A percentile compares a stretch with the other conserved stretches of the same genome.
Evolutionary conservation across 2,329 filamentous ascomycete species (phyloP).

Genomic region (Colletotrichum horii): DNA sequence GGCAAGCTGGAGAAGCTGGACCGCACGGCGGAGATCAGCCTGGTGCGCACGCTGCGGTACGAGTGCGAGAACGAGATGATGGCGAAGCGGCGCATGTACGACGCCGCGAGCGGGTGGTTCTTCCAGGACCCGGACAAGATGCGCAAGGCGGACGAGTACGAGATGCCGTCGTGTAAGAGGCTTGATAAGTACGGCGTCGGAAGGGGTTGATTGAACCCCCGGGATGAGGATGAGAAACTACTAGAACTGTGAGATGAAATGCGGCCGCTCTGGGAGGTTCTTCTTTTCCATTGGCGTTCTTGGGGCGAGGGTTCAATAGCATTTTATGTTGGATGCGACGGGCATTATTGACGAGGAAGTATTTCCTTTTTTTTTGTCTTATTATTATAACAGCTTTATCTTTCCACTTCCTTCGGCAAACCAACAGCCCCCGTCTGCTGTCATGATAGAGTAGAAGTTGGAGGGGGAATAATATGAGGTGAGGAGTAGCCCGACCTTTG

Average conservation of each 20-base stretch:
- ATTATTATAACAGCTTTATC: neutral
- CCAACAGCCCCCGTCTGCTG: neutral
- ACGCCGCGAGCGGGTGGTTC: slow-evolving; percentile 88
- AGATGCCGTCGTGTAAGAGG: slow-evolving; percentile 58
- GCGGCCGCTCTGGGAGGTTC: neutral
- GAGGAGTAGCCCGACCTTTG: neutral
- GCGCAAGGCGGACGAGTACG: slow-evolving; percentile 65
- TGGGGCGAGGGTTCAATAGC: neutral
- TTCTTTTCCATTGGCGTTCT: neutral
- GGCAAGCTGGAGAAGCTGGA: slow-evolving; percentile 79
- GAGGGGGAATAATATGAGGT: neutral
- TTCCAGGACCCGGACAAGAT: slow-evolving; percentile 81
- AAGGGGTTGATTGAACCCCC: neutral
- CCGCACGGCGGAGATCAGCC: slow-evolving; percentile 74
- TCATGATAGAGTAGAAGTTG: neutral
- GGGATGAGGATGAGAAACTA: neutral
- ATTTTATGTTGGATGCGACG: neutral
- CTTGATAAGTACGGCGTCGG: slow-evolving; percentile 47
- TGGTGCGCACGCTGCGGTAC: slow-evolving; percentile 69
- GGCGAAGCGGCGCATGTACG: slow-evolving; percentile 68
- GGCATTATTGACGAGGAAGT: neutral
- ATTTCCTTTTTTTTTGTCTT: neutral
- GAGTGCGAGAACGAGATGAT: slow-evolving; percentile 78
- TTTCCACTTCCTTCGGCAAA: neutral
- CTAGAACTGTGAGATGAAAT: neutral